Base-by-base conservation (phyloP, 441 rosid species). In the Cnidoscolus chayamansa region DNA sequence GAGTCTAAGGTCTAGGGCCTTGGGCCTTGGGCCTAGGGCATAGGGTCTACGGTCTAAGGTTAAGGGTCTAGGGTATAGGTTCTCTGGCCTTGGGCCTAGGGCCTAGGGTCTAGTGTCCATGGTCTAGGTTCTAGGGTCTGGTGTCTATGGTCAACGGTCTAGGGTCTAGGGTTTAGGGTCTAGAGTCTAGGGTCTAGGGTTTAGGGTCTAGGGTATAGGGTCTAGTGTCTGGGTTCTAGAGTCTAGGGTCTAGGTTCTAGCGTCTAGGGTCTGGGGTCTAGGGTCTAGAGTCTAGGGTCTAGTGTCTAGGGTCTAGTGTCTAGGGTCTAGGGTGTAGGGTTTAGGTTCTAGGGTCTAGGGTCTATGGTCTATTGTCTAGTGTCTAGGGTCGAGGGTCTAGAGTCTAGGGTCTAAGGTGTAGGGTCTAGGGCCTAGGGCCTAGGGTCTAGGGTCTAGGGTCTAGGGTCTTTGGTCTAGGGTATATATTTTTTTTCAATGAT, bases 291-390 rank as follows among this genome's bases (percentile, higher is more conserved):
- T 72, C 63, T 32, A 8, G 75, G 74, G 67, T 71, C 62, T 60
- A n/a, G 68, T 67, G 74, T 50, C 50, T 49, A 32, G 75, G 75
- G 75, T 72, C 65, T 54, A 51, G 75, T 68, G 68, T 63, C 20
- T 4, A 4, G 61, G 70, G 58, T 64, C 65, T 30, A 7, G 76
- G 67, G 31, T 45, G n/a, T 15, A 1, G 67, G 67, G 32, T 45
- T 63, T 45, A 5, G 53, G 50, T 30, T 13, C 30, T 31, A 12
- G 43, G 40, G 61, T 54, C 55, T 31, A 9, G 61, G 72, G 61
- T 31, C 55, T 31, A 9, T 48, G 72, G 61, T 55, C 55, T 1
- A 30, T 63, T 63, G 3, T 31, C 51, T 13, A 8, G 58, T 60
- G 45, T 67, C 15, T 67, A 51, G 25, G 58, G 71, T 40, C 31